A percentile compares a stretch with the other conserved stretches of the same genome.
Conservation (phyloP, 2,329 filamentous ascomycete genomes). For the Arachnopeziza araneosa region DNA sequence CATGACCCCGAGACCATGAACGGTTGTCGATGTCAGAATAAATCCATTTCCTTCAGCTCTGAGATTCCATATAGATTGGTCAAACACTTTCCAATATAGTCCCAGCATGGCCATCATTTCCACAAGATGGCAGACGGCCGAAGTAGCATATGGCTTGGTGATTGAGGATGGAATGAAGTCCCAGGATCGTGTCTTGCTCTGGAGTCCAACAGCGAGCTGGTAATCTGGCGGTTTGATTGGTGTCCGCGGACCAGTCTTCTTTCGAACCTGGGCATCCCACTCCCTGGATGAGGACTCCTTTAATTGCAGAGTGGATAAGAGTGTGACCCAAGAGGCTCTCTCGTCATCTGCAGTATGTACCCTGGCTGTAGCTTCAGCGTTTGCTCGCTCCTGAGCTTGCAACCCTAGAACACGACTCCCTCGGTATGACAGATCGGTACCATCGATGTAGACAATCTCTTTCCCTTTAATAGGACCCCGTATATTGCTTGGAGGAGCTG, state of each 20-base stretch:
- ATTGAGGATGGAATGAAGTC: conserved; percentile 34
- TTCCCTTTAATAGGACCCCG: conserved; percentile 22
- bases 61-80: conserved; percentile 44
- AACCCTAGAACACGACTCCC: conserved; percentile 18
- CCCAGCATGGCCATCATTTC: conserved; percentile 35
- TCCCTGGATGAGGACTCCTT: conserved; percentile 44
- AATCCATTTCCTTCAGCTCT: conserved; percentile 36
- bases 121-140: conserved; percentile 32
- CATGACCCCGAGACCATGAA: conserved; percentile 46
- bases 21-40: conserved; percentile 31
- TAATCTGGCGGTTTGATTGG: conserved; percentile 14
- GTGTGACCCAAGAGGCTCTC: conserved; percentile 47
- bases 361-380: conserved; percentile 11
- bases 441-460: conserved; percentile 24
- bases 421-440: conserved; percentile 19
- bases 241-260: conserved; percentile 6
- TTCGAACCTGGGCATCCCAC: conserved; percentile 33
- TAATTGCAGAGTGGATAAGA: conserved; percentile 44
- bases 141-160: conserved; percentile 32
- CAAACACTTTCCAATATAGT: conserved; percentile 55
- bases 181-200: conserved; percentile 33
- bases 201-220: conserved; percentile 24
- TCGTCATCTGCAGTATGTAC: conserved; percentile 53
- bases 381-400: conserved; percentile 9
- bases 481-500: conserved; percentile 24